Base-by-base conservation (phyloP, 805 yeast species). In the Barnettozyma populi region DNA sequence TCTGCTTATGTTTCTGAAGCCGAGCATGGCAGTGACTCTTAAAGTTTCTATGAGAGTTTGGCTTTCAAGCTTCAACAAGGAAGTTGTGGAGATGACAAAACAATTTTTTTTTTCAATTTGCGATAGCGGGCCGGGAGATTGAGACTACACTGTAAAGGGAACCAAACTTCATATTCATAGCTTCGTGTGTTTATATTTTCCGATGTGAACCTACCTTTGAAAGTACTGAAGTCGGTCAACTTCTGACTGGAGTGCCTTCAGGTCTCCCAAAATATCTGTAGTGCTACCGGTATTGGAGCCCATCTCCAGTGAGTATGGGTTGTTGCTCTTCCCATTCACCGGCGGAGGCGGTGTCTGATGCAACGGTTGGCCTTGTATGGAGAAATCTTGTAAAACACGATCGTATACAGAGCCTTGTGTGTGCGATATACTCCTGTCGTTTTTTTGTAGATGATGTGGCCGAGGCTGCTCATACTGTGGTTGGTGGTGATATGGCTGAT, bases 181-280 rank as follows among this genome's bases (percentile, higher is more conserved):
- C 37, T 37, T 37, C 40, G 27, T 37, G 18, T n/a, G 18, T 21
- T 36, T 19, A 23, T 23, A 23, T 23, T 35, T 18, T 20, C 8
- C 19, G 18, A 23, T 37, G 25, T 41, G 19, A 19, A 41, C 24
- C 37, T 31, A 48, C 7, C 41, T 20, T 14, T 40, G 50, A 14
- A 38, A 41, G 16, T 43, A 39, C 31, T 67, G 66, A 34, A 84
- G 67, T 45, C 74, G 72, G 55, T 84, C 85, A 20, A 84, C 88
- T 61, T 84, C 90, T 34, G 74, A 82, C 56, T 84, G 88, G 42
- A 84, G 69, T 8, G 84, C 84, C 57, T 75, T 76, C 48, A 84
- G 68, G 58, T 84, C 85, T 41, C 83, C 82, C 54, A 84, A 63
- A 20, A 84, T 77, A 51, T 82, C 79, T 4, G 75, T 57, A 1